These are phyloP conservation scores for Ogataea henricii DNA, from an alignment of 805 yeast genomes.

Conservation along the genomic window DNA sequence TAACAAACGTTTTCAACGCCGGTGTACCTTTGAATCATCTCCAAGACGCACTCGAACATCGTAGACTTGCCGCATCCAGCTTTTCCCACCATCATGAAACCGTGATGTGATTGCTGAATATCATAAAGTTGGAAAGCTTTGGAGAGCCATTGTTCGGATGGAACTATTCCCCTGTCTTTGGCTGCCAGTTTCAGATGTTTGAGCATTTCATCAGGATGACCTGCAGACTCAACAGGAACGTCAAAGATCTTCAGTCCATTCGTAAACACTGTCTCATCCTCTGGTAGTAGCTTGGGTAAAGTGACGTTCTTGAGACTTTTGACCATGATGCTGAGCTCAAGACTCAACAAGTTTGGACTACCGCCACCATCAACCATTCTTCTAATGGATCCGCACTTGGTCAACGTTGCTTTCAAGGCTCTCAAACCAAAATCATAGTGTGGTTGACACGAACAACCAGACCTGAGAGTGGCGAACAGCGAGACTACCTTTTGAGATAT, in stretches of 20 bases:
- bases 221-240: background rate
- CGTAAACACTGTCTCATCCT: slow-evolving; percentile 50
- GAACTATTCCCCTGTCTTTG: slow-evolving; percentile 32
- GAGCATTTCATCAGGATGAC: slow-evolving; percentile 29
- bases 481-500: slow-evolving; percentile 54
- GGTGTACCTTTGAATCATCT: slow-evolving; percentile 39
- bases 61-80: slow-evolving; percentile 76
- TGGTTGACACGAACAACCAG: slow-evolving; percentile 48
- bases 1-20: slow-evolving; percentile 41
- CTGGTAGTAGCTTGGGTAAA: slow-evolving; percentile 62
- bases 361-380: slow-evolving; percentile 7
- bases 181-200: slow-evolving; percentile 33
- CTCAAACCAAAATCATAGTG: slow-evolving; percentile 94
- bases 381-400: slow-evolving; percentile 53
- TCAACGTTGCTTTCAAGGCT: slow-evolving; percentile 68
- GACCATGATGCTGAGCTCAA: slow-evolving; percentile 41
- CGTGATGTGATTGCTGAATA: slow-evolving; percentile 66
- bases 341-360: slow-evolving; percentile 2
- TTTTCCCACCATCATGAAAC: slow-evolving; percentile 77
- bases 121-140: slow-evolving; percentile 65
- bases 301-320: slow-evolving; percentile 62
- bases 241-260: slow-evolving; percentile 31
- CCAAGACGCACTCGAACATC: slow-evolving; percentile 50
- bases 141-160: slow-evolving; percentile 46
- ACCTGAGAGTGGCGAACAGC: slow-evolving; percentile 51